Evolutionary conservation across 129 eudicot species (phyloP).

Genomic region (Pulicaria dysenterica): DNA sequence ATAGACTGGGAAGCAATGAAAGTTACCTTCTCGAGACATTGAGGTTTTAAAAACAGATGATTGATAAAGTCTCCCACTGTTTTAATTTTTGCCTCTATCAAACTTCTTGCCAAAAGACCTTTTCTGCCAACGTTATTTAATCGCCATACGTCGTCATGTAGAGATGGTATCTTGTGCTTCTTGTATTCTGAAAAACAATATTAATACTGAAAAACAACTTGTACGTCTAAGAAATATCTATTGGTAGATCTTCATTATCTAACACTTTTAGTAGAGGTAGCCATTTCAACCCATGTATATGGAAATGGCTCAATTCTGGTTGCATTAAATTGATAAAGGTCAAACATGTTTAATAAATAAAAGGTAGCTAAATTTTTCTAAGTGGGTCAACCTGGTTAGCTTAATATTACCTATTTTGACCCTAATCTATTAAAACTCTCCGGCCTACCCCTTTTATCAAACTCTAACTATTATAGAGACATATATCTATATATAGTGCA

Average conservation of each 20-base stretch:
- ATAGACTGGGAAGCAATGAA: not conserved
- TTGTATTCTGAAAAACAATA: slow-evolving; percentile 36
- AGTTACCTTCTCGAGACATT: slow-evolving; percentile 48
- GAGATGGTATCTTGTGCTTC: slow-evolving; percentile 41
- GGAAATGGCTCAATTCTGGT: too few species aligned
- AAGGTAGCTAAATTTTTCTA: too few species aligned
- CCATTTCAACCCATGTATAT: too few species aligned
- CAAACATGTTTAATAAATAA: too few species aligned
- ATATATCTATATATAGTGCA: too few species aligned
- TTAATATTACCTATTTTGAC: too few species aligned
- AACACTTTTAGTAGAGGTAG: not conserved
- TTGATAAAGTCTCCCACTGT: slow-evolving; percentile 52
- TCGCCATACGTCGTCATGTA: slow-evolving; percentile 48
- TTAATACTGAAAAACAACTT: slow-evolving; percentile 2
- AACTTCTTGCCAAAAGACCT: slow-evolving; percentile 23
- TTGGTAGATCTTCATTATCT: not conserved
- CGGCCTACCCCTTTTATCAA: too few species aligned
- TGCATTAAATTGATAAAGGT: too few species aligned
- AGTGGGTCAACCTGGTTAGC: too few species aligned
- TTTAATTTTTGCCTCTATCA: slow-evolving; percentile 26
- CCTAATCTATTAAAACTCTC: too few species aligned
- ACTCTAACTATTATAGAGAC: too few species aligned
- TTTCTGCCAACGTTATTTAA: slow-evolving; percentile 32
- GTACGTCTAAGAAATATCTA: not conserved
- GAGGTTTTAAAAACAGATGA: slow-evolving; percentile 44